phyloP scores from a whole-genome alignment of 1,284 basidiomycete genomes.

The Rhodotorula sp. region DNA sequence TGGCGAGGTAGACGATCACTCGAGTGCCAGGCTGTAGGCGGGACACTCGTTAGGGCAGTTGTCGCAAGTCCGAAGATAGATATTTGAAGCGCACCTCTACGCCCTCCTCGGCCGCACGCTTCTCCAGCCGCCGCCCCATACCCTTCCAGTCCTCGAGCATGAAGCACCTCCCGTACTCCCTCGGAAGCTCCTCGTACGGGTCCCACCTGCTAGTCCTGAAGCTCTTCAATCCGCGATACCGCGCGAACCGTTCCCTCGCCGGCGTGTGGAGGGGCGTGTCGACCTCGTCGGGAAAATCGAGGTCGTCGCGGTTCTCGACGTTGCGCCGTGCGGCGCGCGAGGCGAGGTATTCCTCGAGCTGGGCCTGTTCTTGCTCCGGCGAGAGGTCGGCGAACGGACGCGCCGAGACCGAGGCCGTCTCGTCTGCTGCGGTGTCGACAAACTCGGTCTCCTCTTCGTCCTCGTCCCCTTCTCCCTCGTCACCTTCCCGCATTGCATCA shows the following conservation, averaged over 20 bases:
- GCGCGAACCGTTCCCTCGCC: constrained; percentile 82
- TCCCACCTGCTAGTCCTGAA: constrained; percentile 97
- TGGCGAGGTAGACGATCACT: constrained; percentile 69
- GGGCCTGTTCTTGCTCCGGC: constrained; percentile 64
- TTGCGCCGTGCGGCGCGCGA: constrained; percentile 48
- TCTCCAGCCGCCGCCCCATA: constrained; percentile 71
- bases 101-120: constrained; percentile 63
- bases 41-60: too few relatives aligned
- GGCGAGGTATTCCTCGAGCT: constrained; percentile 50
- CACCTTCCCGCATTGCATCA: constrained; percentile 46
- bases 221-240: constrained; percentile 86
- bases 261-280: constrained; percentile 89
- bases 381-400: constrained; percentile 42
- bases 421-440: constrained; percentile 36
- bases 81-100: constrained; percentile 60
- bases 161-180: constrained; percentile 93
- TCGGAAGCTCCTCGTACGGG: constrained; percentile 90
- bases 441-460: constrained; percentile 52
- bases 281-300: constrained; percentile 92
- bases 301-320: constrained; percentile 59
- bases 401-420: constrained; percentile 35
- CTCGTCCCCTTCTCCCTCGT: constrained; percentile 41
- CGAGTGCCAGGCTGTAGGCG: constrained; percentile 76
- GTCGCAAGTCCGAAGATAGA: neutral
- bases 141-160: constrained; percentile 93